Conservation (phyloP, 768 basidiomycete species). For the Butyriboletus loyo region DNA sequence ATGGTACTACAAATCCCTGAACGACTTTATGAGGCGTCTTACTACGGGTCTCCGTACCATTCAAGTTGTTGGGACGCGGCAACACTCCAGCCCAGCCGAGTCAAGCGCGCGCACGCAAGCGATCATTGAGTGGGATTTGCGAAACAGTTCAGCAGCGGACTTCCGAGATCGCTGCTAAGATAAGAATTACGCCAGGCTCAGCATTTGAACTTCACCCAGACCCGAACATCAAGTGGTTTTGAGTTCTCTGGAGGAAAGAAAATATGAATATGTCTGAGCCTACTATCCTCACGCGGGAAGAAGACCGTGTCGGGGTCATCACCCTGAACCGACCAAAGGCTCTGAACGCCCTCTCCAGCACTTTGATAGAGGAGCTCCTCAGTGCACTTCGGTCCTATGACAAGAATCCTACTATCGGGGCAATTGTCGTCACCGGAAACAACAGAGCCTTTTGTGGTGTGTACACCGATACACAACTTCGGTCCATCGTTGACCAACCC, state of each 20-base stretch:
- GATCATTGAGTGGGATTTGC: too few relatives aligned
- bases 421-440: slow-evolving; percentile 89
- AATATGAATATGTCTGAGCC: slow-evolving; percentile 28
- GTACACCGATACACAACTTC: neutral
- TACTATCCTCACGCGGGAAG: slow-evolving; percentile 19
- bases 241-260: neutral
- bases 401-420: slow-evolving; percentile 65
- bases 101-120: too few relatives aligned
- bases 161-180: too few relatives aligned
- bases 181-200: too few relatives aligned
- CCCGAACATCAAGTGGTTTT: neutral
- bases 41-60: too few relatives aligned
- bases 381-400: slow-evolving; percentile 67
- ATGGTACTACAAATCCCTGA: too few relatives aligned
- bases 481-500: neutral
- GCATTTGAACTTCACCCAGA: neutral
- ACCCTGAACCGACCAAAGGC: slow-evolving; percentile 85
- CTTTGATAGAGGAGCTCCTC: slow-evolving; percentile 78
- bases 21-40: too few relatives aligned
- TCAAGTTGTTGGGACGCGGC: too few relatives aligned
- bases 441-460: slow-evolving; percentile 65
- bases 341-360: slow-evolving; percentile 80
- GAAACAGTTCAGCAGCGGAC: neutral
- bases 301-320: slow-evolving; percentile 46
- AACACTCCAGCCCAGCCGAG: too few relatives aligned